Evolutionary conservation across 306 rosid species (phyloP).

Genomic region (Parietaria judaica): DNA sequence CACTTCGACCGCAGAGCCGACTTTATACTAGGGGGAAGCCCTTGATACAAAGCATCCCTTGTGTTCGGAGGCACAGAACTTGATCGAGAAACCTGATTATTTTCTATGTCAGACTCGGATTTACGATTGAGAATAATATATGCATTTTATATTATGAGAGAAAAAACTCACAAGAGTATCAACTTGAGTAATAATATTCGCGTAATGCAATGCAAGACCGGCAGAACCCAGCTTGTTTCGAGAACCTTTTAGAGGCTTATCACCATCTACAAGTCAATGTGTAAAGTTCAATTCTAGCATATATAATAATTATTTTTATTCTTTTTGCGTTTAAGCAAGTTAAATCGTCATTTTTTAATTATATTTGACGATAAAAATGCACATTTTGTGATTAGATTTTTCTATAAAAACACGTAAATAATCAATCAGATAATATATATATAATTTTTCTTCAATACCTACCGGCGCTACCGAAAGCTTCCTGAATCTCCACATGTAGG

Average conservation of each 20-base stretch:
- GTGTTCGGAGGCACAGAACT: constrained; percentile 95
- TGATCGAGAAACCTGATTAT: constrained; percentile 80
- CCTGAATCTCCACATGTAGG: constrained; percentile 84
- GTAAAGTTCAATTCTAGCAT: constrained; percentile 4
- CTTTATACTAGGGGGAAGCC: constrained; percentile 84
- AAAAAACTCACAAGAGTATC: constrained; percentile 76
- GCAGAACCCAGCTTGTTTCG: constrained; percentile 72
- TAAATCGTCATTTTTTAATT: not conserved
- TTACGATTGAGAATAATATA: too few species aligned
- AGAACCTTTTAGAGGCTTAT: constrained; percentile 42
- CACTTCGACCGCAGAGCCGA: constrained; percentile 71
- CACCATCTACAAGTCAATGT: constrained; percentile 50
- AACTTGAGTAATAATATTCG: constrained; percentile 80
- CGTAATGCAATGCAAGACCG: constrained; percentile 98
- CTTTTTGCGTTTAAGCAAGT: not conserved
- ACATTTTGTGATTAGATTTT: not conserved
- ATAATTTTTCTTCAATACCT: constrained; percentile 24
- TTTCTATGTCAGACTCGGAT: not conserved
- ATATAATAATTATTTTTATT: not conserved
- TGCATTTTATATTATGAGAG: not conserved
- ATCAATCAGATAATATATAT: not conserved
- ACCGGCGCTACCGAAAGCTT: constrained; percentile 94
- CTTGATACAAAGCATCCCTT: constrained; percentile 91
- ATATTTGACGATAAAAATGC: not conserved
- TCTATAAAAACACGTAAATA: not conserved